Percentiles rank a stretch among this genome's conserved stretches.
phyloP scores from a whole-genome alignment of 345 rosid species.

The Corymbia maculata region DNA sequence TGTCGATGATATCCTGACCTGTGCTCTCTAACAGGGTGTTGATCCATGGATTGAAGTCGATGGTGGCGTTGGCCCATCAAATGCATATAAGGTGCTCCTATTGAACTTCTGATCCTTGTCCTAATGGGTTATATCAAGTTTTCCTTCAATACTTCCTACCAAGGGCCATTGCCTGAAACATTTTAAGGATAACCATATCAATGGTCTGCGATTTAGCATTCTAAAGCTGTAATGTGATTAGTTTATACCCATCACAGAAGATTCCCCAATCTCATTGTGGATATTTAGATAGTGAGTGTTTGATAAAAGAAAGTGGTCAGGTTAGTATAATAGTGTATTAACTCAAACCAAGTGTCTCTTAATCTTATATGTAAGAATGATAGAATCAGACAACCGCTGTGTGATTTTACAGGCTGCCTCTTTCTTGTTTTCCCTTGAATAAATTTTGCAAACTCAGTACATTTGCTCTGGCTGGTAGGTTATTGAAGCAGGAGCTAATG shows the following conservation, averaged over 20 bases:
- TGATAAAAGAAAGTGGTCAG: background rate
- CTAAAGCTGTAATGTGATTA: background rate
- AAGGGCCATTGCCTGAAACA: background rate
- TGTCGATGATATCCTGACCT: background rate
- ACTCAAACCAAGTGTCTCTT: background rate
- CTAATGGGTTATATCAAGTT: background rate
- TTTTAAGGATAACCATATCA: background rate
- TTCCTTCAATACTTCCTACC: background rate
- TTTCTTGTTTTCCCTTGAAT: background rate
- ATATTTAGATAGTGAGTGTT: background rate
- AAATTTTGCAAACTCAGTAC: background rate
- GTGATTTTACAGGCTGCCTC: background rate
- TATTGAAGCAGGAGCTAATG: constrained; percentile 98
- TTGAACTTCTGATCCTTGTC: background rate
- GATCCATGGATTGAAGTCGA: constrained; percentile 99
- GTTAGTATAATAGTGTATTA: background rate
- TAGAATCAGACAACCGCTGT: background rate
- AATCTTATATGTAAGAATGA: background rate
- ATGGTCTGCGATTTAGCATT: background rate
- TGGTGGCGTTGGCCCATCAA: constrained; percentile 95
- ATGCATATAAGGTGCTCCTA: constrained; percentile 74
- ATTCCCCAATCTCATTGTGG: background rate
- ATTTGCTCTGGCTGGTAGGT: constrained; percentile 30
- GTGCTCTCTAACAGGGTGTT: constrained; percentile 47
- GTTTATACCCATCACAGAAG: background rate